Evolutionary conservation across 2,329 filamentous ascomycete species (phyloP).

Genomic region (Ophiostoma novo-ulmi): DNA sequence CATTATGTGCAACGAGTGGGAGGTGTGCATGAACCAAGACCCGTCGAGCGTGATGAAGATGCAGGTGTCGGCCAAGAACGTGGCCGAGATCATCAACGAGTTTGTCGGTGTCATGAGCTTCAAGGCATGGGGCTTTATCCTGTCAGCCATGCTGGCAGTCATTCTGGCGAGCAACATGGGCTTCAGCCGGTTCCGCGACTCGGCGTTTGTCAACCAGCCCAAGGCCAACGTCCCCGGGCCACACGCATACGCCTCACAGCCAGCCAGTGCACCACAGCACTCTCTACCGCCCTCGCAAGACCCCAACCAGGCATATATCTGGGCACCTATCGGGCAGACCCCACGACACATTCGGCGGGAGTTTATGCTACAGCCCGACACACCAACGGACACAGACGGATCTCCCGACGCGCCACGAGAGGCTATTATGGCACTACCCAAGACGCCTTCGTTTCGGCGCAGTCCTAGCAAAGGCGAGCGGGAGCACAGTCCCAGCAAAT

Average conservation of each 20-base stretch:
- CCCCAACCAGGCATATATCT: constrained; percentile 43
- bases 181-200: constrained; percentile 38
- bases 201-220: constrained; percentile 27
- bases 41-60: constrained; percentile 71
- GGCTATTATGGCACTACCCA: constrained; percentile 40
- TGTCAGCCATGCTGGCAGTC: constrained; percentile 45
- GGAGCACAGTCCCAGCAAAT: constrained; percentile 46
- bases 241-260: constrained; percentile 31
- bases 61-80: constrained; percentile 76
- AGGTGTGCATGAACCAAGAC: constrained; percentile 80
- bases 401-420: constrained; percentile 42
- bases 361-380: constrained; percentile 40
- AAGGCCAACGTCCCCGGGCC: constrained; percentile 23
- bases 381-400: constrained; percentile 49
- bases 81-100: constrained; percentile 88
- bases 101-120: constrained; percentile 88
- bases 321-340: constrained; percentile 46
- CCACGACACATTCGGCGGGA: constrained; percentile 43
- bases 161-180: constrained; percentile 49
- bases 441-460: constrained; percentile 44
- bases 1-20: constrained; percentile 71
- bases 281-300: constrained; percentile 32
- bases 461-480: constrained; percentile 49
- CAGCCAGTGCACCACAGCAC: constrained; percentile 26
- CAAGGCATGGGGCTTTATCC: constrained; percentile 60